Percentiles rank a stretch among this genome's conserved stretches.
Evolutionary conservation across 768 basidiomycete species (phyloP).

Genomic region (Lactarius psammicola): DNA sequence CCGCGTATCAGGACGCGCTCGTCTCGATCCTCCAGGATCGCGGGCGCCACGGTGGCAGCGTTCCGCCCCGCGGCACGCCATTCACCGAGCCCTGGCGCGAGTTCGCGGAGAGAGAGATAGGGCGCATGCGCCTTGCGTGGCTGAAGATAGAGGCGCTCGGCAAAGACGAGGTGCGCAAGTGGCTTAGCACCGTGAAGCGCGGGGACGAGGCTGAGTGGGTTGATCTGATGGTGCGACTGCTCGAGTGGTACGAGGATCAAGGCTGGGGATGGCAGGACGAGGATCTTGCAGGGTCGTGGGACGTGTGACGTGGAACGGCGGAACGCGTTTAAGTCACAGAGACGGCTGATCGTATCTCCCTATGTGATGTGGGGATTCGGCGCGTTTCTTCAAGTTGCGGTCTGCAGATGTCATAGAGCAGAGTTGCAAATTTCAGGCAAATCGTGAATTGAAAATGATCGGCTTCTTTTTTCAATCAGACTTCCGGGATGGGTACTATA

Average conservation of each 20-base stretch:
- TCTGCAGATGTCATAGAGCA: too few relatives aligned
- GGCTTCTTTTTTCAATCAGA: too few relatives aligned
- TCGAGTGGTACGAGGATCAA: neutral
- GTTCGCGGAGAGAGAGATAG: slow-evolving; percentile 34
- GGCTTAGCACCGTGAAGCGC: slow-evolving; percentile 46
- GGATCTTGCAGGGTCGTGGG: neutral
- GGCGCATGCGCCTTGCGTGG: slow-evolving; percentile 46
- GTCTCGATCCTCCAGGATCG: slow-evolving; percentile 34
- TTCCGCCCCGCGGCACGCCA: slow-evolving; percentile 44
- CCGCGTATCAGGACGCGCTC: slow-evolving; percentile 37
- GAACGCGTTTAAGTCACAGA: neutral
- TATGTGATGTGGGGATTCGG: too few relatives aligned
- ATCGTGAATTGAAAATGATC: too few relatives aligned
- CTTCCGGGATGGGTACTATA: too few relatives aligned
- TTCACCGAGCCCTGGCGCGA: slow-evolving; percentile 47
- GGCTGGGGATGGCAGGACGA: too few relatives aligned
- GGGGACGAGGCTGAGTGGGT: slow-evolving; percentile 43
- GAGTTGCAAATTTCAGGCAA: too few relatives aligned
- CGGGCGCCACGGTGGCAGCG: slow-evolving; percentile 17
- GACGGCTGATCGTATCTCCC: neutral
- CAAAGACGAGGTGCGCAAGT: slow-evolving; percentile 35
- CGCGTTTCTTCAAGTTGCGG: too few relatives aligned
- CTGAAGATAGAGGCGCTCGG: slow-evolving; percentile 45
- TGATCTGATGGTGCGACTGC: slow-evolving; percentile 39
- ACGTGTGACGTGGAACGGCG: neutral